Percentiles rank a stretch among this genome's conserved stretches.
Conservation (phyloP, 2,329 filamentous ascomycete species). For the Ophiostoma quercus region DNA sequence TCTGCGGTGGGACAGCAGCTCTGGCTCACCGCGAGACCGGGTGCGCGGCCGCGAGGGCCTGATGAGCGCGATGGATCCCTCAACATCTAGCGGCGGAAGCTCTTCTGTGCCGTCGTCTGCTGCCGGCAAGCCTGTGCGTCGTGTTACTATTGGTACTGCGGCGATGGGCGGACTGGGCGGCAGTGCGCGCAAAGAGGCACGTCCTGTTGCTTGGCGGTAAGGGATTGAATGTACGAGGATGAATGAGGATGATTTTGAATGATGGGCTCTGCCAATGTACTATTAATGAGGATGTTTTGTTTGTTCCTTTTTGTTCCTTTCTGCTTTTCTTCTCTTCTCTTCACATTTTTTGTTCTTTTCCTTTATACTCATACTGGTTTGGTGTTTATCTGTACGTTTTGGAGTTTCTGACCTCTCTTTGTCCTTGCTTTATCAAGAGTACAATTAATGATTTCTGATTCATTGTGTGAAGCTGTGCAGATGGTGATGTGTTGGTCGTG, state of each 20-base stretch:
- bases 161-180: conserved; percentile 27
- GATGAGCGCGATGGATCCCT: conserved; percentile 27
- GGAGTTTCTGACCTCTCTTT: background rate
- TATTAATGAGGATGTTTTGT: conserved; percentile 11
- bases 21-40: conserved; percentile 28
- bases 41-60: conserved; percentile 36
- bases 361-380: background rate
- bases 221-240: background rate
- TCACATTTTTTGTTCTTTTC: background rate
- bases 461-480: too few species aligned
- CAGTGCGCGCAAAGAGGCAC: conserved; percentile 14
- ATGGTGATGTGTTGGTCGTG: too few species aligned
- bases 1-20: conserved; percentile 32
- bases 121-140: conserved; percentile 29
- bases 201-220: conserved; percentile 29
- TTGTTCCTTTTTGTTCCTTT: background rate
- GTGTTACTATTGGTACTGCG: conserved; percentile 42
- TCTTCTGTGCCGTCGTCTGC: background rate
- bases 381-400: background rate
- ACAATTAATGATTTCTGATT: conserved; percentile 4
- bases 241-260: background rate
- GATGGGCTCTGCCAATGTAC: conserved; percentile 1
- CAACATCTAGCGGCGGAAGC: conserved; percentile 18
- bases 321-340: background rate
- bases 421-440: background rate